Evolutionary conservation across 2,329 filamentous ascomycete species (phyloP).

Genomic region (Monosporascus sp.): DNA sequence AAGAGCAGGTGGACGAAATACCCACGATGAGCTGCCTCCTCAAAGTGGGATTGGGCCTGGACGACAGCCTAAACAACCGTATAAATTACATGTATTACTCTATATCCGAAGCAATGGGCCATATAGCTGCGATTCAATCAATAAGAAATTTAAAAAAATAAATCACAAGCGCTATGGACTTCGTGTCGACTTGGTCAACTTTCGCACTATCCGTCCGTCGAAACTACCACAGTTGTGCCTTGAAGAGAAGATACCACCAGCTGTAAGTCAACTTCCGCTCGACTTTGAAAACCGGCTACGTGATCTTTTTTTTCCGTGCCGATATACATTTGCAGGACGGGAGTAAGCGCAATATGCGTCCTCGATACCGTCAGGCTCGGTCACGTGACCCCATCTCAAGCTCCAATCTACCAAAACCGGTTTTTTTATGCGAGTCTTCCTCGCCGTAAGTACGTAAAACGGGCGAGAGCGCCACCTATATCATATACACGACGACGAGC

Average conservation of each 20-base stretch:
- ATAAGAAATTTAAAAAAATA: background rate
- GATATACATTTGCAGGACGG: no score
- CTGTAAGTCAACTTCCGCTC: no score
- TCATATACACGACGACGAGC: background rate
- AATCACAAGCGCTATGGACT: no score
- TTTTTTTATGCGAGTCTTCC: background rate
- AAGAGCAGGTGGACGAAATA: slow-evolving; percentile 53
- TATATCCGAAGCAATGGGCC: slow-evolving; percentile 5
- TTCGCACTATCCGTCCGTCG: no score
- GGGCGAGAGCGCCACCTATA: slow-evolving; percentile 3
- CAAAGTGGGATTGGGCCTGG: slow-evolving; percentile 5
- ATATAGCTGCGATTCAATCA: background rate
- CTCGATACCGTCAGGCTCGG: background rate
- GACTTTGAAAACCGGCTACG: no score
- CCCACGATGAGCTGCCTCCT: slow-evolving; percentile 42
- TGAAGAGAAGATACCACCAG: no score
- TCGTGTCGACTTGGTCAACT: no score
- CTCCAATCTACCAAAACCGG: slow-evolving; percentile 5
- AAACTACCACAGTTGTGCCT: no score
- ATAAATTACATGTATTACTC: slow-evolving; percentile 23
- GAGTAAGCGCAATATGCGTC: no score
- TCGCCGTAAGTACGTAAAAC: slow-evolving; percentile 12
- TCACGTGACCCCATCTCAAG: slow-evolving; percentile 22
- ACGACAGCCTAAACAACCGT: slow-evolving; percentile 16
- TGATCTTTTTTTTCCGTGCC: no score